Percentiles rank a stretch among this genome's conserved stretches.
Conservation (phyloP, 2,329 filamentous ascomycete species). For the Sporothrix brunneoviolacea region DNA sequence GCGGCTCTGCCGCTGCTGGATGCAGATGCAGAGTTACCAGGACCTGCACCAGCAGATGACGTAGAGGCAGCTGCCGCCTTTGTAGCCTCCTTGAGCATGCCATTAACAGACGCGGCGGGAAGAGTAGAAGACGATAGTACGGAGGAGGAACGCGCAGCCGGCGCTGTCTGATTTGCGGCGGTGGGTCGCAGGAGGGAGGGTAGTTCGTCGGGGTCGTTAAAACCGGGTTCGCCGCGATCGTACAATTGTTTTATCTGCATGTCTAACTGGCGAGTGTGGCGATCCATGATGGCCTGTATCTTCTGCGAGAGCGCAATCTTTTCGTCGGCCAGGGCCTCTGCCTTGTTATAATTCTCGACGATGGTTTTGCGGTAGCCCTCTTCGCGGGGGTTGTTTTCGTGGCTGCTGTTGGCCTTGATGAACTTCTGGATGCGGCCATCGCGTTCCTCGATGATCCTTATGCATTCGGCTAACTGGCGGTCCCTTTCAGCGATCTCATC, state of each 20-base stretch:
- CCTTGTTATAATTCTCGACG: conserved; percentile 59
- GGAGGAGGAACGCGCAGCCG: conserved; percentile 30
- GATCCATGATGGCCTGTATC: conserved; percentile 52
- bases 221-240: conserved; percentile 55
- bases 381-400: conserved; percentile 69
- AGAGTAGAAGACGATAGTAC: conserved; percentile 25
- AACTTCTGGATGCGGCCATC: conserved; percentile 74
- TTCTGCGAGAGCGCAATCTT: conserved; percentile 66
- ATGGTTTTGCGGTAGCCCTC: conserved; percentile 60
- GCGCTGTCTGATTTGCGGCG: conserved; percentile 46
- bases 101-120: conserved; percentile 17
- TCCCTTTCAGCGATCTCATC: conserved; percentile 81
- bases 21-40: background rate
- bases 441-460: conserved; percentile 62
- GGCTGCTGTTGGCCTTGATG: conserved; percentile 69
- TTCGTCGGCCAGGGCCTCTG: conserved; percentile 65
- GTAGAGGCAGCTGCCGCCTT: conserved; percentile 1
- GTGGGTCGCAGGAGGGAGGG: conserved; percentile 56
- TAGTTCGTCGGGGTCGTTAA: conserved; percentile 55
- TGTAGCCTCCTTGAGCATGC: conserved; percentile 16
- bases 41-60: background rate
- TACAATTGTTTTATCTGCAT: conserved; percentile 55
- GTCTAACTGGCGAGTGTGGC: conserved; percentile 58
- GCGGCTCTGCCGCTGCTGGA: conserved; percentile 30
- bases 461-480: conserved; percentile 60